Percentiles rank a stretch among this genome's conserved stretches.
Evolutionary conservation across 1,139 yeast genomes (phyloP).

Genomic region (Suhomyces kunorum): DNA sequence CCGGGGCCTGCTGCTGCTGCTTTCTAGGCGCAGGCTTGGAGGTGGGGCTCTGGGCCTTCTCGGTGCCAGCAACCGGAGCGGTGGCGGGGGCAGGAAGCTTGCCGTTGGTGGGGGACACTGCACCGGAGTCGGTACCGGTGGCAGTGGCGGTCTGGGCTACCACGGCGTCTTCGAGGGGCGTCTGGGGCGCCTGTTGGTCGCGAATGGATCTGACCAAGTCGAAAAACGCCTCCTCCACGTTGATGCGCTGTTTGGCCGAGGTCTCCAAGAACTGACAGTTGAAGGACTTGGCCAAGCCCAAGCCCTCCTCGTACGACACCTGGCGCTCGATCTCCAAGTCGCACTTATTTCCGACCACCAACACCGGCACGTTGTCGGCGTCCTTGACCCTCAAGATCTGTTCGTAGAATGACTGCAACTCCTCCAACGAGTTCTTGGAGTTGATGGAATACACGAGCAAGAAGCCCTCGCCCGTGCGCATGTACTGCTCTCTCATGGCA

Average conservation of each 20-base stretch:
- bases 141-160: conserved; percentile 21
- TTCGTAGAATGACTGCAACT: conserved; percentile 73
- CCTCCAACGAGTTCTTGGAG: conserved; percentile 77
- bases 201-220: conserved; percentile 69
- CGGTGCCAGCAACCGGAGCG: conserved; percentile 6
- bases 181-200: conserved; percentile 28
- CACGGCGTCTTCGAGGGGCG: conserved; percentile 8
- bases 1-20: conserved; percentile 10
- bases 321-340: conserved; percentile 80
- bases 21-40: conserved; percentile 7
- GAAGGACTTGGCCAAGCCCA: conserved; percentile 70
- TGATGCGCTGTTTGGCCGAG: conserved; percentile 88
- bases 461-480: conserved; percentile 93
- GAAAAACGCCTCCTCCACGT: conserved; percentile 90
- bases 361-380: conserved; percentile 67
- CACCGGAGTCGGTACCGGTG: conserved; percentile 12
- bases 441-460: conserved; percentile 82
- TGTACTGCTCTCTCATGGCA: conserved; percentile 92
- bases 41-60: conserved; percentile 7
- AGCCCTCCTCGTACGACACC: conserved; percentile 80
- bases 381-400: conserved; percentile 88
- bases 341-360: conserved; percentile 76
- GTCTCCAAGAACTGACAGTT: conserved; percentile 88
- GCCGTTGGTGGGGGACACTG: conserved; percentile 5
- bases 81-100: conserved; percentile 8